These are phyloP conservation scores for Prunus mongolica DNA, from an alignment of 306 rosid species.

Conservation along the genomic window DNA sequence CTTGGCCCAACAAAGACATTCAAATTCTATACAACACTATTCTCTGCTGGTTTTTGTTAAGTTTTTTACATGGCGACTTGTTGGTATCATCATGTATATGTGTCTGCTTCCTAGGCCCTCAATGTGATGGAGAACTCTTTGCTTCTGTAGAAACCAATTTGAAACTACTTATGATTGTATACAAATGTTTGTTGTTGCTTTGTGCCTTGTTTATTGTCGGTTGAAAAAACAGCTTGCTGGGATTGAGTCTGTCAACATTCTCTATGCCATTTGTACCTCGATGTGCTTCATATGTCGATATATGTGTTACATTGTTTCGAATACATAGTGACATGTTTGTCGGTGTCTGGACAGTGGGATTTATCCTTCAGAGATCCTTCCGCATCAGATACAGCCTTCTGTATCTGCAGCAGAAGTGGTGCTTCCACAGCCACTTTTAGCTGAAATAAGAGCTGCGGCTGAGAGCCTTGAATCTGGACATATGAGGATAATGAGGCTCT, in stretches of 20 bases:
- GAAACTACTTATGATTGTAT: background rate
- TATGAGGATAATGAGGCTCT: conserved; percentile 62
- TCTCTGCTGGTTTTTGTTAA: too few species aligned
- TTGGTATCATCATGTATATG: background rate
- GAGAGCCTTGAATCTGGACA: conserved; percentile 46
- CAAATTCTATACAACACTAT: too few species aligned
- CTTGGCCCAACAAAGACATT: background rate
- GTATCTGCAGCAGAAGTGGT: conserved; percentile 20
- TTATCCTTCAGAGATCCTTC: conserved; percentile 74
- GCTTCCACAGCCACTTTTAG: conserved; percentile 34
- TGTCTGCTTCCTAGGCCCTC: background rate
- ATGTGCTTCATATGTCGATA: conserved; percentile 11
- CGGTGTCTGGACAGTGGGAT: conserved; percentile 59
- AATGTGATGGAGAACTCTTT: background rate
- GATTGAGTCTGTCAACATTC: background rate
- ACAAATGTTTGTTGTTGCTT: background rate
- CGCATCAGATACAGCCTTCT: conserved; percentile 40
- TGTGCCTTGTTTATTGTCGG: too few species aligned
- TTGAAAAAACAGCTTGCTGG: background rate
- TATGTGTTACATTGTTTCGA: conserved; percentile 7
- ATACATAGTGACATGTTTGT: conserved; percentile 23
- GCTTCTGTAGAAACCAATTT: background rate
- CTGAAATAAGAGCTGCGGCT: conserved; percentile 43
- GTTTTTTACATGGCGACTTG: too few species aligned
- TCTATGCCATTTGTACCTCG: background rate